A percentile compares a stretch with the other conserved stretches of the same genome.
Evolutionary conservation across 805 yeast genomes (phyloP).

Genomic region (Metschnikowia continentalis): DNA sequence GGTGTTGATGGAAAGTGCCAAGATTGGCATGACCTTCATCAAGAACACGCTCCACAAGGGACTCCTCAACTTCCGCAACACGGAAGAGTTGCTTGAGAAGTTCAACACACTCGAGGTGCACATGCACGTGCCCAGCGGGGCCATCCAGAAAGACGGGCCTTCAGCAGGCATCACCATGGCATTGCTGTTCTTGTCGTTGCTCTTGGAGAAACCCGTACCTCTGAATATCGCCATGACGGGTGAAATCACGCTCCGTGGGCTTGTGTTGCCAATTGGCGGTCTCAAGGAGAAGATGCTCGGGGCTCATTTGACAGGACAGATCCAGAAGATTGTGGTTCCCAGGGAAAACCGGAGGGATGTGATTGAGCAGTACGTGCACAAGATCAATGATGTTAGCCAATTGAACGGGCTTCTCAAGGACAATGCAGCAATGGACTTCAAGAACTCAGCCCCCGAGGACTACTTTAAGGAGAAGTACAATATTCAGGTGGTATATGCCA

Average conservation of each 20-base stretch:
- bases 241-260: slow-evolving; percentile 74
- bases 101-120: slow-evolving; percentile 55
- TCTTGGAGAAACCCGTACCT: slow-evolving; percentile 42
- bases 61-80: slow-evolving; percentile 28
- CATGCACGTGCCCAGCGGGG: slow-evolving; percentile 48
- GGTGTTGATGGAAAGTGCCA: slow-evolving; percentile 75
- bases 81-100: slow-evolving; percentile 33
- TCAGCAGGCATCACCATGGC: slow-evolving; percentile 52
- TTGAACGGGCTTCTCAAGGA: slow-evolving; percentile 37
- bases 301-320: slow-evolving; percentile 64
- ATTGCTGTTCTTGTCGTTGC: slow-evolving; percentile 41
- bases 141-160: slow-evolving; percentile 46
- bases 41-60: slow-evolving; percentile 47
- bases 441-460: slow-evolving; percentile 45
- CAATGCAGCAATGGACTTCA: slow-evolving; percentile 27
- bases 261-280: slow-evolving; percentile 80
- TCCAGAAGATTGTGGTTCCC: slow-evolving; percentile 62
- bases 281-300: slow-evolving; percentile 73
- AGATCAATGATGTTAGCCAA: slow-evolving; percentile 30
- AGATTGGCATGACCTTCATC: slow-evolving; percentile 72
- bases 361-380: slow-evolving; percentile 48
- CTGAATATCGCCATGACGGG: slow-evolving; percentile 76
- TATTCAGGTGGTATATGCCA: slow-evolving; percentile 59
- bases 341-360: slow-evolving; percentile 66
- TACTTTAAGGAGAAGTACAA: slow-evolving; percentile 53